A percentile compares a stretch with the other conserved stretches of the same genome.
phyloP scores from a whole-genome alignment of 148 eudicot species.

The Nyssa sinensis region DNA sequence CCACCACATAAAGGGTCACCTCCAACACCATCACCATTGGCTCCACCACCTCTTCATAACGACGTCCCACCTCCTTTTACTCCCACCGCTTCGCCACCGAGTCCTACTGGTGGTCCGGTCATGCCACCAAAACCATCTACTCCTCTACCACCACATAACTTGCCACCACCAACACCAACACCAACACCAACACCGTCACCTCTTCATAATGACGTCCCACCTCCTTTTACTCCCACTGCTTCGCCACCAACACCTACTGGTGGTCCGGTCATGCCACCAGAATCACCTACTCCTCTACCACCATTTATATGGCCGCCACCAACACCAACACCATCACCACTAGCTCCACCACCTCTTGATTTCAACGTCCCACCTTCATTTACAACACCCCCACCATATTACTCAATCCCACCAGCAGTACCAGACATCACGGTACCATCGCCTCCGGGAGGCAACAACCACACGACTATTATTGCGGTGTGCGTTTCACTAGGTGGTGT shows the following conservation, averaged over 20 bases:
- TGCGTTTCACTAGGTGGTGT: slow-evolving; percentile 52
- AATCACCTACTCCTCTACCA: not conserved
- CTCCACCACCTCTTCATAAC: not conserved
- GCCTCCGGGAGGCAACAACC: slow-evolving; percentile 25
- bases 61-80: not conserved
- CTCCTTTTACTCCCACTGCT: slow-evolving; percentile 5
- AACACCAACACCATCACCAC: slow-evolving; percentile 5
- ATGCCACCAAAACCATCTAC: not conserved
- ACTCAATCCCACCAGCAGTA: slow-evolving; percentile 20
- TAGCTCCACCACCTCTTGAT: slow-evolving; percentile 14
- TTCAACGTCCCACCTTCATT: slow-evolving; percentile 4
- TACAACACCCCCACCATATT: slow-evolving; percentile 1
- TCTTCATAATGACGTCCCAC: not conserved
- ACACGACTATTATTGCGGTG: slow-evolving; percentile 38
- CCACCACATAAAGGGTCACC: slow-evolving; percentile 3
- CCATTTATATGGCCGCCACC: not conserved
- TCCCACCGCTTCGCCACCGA: not conserved
- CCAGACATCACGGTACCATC: slow-evolving; percentile 10
- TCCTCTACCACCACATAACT: not conserved
- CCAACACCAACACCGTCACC: not conserved
- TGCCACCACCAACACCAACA: slow-evolving; percentile 3
- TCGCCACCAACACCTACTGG: too few relatives aligned
- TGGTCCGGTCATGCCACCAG: not conserved
- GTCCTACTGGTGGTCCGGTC: not conserved
- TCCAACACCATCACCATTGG: slow-evolving; percentile 1